Evolutionary conservation across 2,329 filamentous ascomycete species (phyloP).

Genomic region (Colletotrichum limetticola): DNA sequence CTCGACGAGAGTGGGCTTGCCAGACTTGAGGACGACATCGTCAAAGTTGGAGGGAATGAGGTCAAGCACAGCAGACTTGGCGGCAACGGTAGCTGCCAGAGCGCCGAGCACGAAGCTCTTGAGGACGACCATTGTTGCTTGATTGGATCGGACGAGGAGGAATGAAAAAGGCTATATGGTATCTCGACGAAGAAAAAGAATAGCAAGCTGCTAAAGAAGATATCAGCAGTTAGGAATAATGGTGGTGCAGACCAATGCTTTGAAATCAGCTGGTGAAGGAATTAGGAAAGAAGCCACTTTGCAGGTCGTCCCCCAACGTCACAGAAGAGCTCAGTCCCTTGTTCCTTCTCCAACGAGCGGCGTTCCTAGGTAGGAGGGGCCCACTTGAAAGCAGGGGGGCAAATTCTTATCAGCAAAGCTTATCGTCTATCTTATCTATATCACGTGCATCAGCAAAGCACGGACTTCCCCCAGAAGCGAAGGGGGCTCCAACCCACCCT

Average conservation of each 20-base stretch:
- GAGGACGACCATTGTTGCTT: constrained; percentile 62
- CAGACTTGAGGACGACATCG: constrained; percentile 85
- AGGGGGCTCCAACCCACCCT: constrained; percentile 30
- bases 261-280: constrained; percentile 43
- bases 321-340: constrained; percentile 27
- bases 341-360: background rate
- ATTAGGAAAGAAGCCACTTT: constrained; percentile 49
- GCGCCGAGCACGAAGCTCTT: constrained; percentile 70
- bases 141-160: background rate
- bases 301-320: constrained; percentile 36
- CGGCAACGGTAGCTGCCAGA: constrained; percentile 66
- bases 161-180: background rate
- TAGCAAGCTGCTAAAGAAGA: constrained; percentile 20
- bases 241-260: constrained; percentile 41
- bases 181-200: constrained; percentile 12
- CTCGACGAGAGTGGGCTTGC: constrained; percentile 95
- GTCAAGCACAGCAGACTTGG: constrained; percentile 88
- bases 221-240: constrained; percentile 1
- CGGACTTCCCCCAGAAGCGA: background rate
- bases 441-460: background rate
- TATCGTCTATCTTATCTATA: background rate
- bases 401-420: background rate
- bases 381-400: background rate
- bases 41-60: constrained; percentile 94
- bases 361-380: background rate